Base-by-base conservation (phyloP, 768 basidiomycete species). In the Lactarius sp. region DNA sequence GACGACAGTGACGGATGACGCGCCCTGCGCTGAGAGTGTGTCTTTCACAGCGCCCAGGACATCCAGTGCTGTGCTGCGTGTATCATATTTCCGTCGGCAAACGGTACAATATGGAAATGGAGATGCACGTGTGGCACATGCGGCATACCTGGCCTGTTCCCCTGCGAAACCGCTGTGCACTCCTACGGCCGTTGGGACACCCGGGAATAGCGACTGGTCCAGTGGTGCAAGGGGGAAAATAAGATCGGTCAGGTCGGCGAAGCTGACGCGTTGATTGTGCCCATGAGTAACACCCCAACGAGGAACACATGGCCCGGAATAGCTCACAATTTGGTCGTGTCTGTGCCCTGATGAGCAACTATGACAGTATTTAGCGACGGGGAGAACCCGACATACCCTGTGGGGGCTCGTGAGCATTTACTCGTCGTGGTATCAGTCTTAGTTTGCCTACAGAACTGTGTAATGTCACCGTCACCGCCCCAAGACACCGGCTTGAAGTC, bases 321-420 rank as follows among this genome's bases (percentile, higher is more conserved):
- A 0, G 60, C 73, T 59, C 39, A 76, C 76, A 77, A 49, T 51
- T 73, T 27, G 9, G 34, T 53, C 18, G 73, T 65, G 52, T 78
- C 67, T 6, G 77, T 78, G 9, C 77, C 77, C 59, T 77, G 75
- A 65, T 78, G 76, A 7, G 73, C 69, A 4, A 77, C 77, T 44
- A 77, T 72, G 46, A 76, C 73, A 0, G 68, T 73, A 27, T 70
- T 56, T 37, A 78, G 68, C 1, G 64, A 70, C 0, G 81, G 77
- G 60, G 79, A 79, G 64, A 75, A 83, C n/a, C 82, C 82, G 34
- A 84, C 83, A 58, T 73, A 83, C 82, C 81, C 82, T 83, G 55
- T 18, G 46, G 12, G n/a, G 20, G 12, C 13, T 42, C 18, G 33
- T 44, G 22, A 60, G 52, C 18, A 37, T 44, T 4, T 8, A 22